These are phyloP conservation scores for Botrytis tulipae DNA, from an alignment of 2,329 filamentous ascomycete genomes.

Conservation along the genomic window DNA sequence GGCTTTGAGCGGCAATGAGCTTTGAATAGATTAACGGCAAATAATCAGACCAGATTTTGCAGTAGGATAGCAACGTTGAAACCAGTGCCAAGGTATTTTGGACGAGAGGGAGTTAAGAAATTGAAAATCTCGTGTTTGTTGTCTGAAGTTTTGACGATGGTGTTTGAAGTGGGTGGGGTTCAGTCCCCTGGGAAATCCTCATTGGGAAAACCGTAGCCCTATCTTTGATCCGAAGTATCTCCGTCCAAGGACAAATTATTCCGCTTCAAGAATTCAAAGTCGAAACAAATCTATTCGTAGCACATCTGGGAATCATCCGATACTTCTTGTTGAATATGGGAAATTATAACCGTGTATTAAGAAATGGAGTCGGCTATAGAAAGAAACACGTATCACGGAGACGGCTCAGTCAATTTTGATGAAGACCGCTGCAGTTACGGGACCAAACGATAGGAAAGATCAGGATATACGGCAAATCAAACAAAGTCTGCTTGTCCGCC, in stretches of 20 bases:
- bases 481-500: not conserved
- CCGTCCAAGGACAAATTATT: not conserved
- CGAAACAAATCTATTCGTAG: not conserved
- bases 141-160: slow-evolving; percentile 13
- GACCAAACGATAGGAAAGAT: not conserved
- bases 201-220: not conserved
- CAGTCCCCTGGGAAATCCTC: not conserved
- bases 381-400: not conserved
- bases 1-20: not conserved
- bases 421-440: not conserved
- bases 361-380: not conserved
- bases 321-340: not conserved
- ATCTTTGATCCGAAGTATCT: not conserved
- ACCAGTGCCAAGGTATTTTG: not conserved
- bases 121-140: not conserved
- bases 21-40: slow-evolving; percentile 5
- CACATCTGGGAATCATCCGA: not conserved
- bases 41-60: not conserved
- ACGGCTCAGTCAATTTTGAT: not conserved
- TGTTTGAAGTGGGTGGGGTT: slow-evolving; percentile 14
- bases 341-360: not conserved
- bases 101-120: not conserved
- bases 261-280: not conserved
- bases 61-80: not conserved
- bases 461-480: not conserved